Base-by-base conservation (phyloP, 2,329 filamentous ascomycete genomes). In the Fusarium pseudocircinatum region DNA sequence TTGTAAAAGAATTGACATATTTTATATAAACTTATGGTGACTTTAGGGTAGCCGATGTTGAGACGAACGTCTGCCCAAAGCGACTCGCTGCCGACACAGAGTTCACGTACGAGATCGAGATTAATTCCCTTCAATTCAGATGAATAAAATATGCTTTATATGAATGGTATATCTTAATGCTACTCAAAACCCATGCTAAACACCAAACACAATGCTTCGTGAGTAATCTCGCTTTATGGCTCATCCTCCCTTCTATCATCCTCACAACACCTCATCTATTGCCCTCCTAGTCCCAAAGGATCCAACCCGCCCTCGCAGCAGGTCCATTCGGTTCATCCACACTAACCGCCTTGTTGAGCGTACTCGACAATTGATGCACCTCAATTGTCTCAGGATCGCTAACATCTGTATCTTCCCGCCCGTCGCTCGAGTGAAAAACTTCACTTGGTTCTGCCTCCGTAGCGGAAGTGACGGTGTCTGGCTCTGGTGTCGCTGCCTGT, bases 341-440 rank as follows among this genome's bases (percentile, higher is more conserved):
- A 37, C 43, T 58, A 6, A 60, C 36, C 16, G 56, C 26, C 34
- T 70, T 65, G 10, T 64, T 65, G 12, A 53, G 53, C 4, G 60
- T 43, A 58, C 50, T 73, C 36, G 56, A 59, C 53, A 63, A 43
- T 6, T 62, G 60, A 15, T 63, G 66, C 3, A 62, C 42, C 24
- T 81, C 79, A 50, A 74, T 78, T 12, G 76, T 75, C 11, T 82
- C 80, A 2, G 77, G 75, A 20, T 83, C 81, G 36, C 81, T 83
- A 30, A 79, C 77, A 28, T 82, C 81, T 10, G 80, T 80, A 6
- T 70, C 80, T n/a, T 81, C 80, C 12, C 58, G 74, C 24, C 78
- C 77, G 14, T 82, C 81, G 58, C 80, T 81, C 6, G 79, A 81
- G 40, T 79, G 78, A 6, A 71, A 77, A 14, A 74, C 74, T 37